Evolutionary conservation across 2,329 filamentous ascomycete genomes (phyloP).

Genomic region (Dothideomycetes sp.): DNA sequence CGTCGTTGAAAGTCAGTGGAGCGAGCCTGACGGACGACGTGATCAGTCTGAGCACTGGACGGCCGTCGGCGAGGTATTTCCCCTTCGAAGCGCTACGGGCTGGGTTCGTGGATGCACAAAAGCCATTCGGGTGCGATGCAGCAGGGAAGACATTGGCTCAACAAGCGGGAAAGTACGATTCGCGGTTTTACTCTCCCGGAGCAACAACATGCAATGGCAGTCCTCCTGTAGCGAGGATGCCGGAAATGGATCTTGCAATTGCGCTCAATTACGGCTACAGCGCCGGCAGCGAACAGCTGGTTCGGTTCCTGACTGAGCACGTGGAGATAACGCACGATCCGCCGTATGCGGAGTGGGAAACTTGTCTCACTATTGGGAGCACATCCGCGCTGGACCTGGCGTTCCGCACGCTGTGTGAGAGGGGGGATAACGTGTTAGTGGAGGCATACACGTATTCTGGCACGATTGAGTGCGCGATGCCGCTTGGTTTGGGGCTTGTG

Average conservation of each 20-base stretch:
- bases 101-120: not conserved
- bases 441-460: slow-evolving; percentile 20
- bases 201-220: not conserved
- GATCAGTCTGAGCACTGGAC: not conserved
- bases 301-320: slow-evolving; percentile 19
- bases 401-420: slow-evolving; percentile 18
- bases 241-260: slow-evolving; percentile 13
- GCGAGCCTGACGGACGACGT: not conserved
- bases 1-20: not conserved
- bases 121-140: too few species aligned
- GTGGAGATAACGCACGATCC: slow-evolving; percentile 19
- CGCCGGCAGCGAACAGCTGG: slow-evolving; percentile 15
- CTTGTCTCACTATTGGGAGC: slow-evolving; percentile 18
- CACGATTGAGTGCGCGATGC: slow-evolving; percentile 15
- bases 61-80: not conserved
- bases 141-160: too few species aligned
- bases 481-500: slow-evolving; percentile 16
- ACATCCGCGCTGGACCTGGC: slow-evolving; percentile 21
- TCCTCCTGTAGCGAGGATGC: too few species aligned
- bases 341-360: slow-evolving; percentile 21
- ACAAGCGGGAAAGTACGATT: too few species aligned
- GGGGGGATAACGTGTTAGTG: slow-evolving; percentile 14
- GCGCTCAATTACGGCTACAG: slow-evolving; percentile 19
- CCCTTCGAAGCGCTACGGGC: not conserved
- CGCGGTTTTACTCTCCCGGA: not conserved